Evolutionary conservation across 805 yeast genomes (phyloP).

Genomic region (Henningerozyma blattae): DNA sequence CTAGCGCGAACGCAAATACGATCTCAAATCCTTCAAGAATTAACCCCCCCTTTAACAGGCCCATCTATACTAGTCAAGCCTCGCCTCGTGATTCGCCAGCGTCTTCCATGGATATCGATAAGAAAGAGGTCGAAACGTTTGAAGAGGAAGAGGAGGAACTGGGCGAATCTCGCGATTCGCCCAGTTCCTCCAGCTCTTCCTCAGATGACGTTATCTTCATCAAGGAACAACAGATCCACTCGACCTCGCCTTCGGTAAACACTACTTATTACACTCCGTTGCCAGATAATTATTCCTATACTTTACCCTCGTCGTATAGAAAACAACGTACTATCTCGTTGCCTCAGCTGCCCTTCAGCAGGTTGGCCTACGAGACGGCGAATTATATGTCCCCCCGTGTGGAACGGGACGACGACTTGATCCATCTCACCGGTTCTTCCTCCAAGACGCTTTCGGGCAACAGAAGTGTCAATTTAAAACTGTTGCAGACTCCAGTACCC

Average conservation of each 20-base stretch:
- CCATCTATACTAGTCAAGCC: no score
- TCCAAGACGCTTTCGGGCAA: no score
- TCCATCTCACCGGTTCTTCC: conserved; percentile 22
- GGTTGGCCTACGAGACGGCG: conserved; percentile 25
- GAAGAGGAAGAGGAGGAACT: not conserved
- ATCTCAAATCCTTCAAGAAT: no score
- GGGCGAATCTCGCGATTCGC: not conserved
- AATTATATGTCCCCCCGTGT: conserved; percentile 4
- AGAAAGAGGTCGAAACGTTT: not conserved
- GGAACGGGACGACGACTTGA: conserved; percentile 21
- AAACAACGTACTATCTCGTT: conserved; percentile 40
- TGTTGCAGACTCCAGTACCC: no score
- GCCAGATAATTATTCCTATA: not conserved
- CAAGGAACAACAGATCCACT: conserved; percentile 17
- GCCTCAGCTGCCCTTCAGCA: conserved; percentile 42
- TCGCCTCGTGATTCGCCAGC: no score
- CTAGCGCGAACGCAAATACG: no score
- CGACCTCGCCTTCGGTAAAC: not conserved
- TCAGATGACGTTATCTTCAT: conserved; percentile 19
- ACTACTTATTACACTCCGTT: not conserved
- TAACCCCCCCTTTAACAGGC: no score
- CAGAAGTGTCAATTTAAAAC: no score
- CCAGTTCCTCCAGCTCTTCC: not conserved
- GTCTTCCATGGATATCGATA: no score
- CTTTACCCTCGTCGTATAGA: not conserved